Conservation (phyloP, 768 basidiomycete genomes). For the Floccularia luteovirens region DNA sequence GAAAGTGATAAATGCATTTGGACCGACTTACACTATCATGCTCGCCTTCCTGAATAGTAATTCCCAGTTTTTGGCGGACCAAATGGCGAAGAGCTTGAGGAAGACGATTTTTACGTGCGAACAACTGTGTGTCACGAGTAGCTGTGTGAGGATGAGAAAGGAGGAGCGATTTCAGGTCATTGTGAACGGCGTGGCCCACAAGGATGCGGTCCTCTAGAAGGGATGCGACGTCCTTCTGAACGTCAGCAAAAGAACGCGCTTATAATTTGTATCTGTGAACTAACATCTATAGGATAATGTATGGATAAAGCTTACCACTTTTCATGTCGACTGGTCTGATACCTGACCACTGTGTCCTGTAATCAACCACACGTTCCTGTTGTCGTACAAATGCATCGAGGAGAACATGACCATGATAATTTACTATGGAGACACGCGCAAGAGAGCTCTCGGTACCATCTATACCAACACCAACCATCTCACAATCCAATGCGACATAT, state of each 20-base stretch:
- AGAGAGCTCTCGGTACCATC: constrained; percentile 76
- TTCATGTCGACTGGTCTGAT: constrained; percentile 70
- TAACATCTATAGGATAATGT: background rate
- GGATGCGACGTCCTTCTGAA: constrained; percentile 73
- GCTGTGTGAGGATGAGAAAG: constrained; percentile 61
- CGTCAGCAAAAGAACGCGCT: constrained; percentile 75
- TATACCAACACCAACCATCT: constrained; percentile 96
- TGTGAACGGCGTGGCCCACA: constrained; percentile 86
- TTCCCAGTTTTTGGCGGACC: constrained; percentile 68
- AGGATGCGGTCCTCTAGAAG: constrained; percentile 73
- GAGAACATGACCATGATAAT: constrained; percentile 74
- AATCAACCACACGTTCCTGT: constrained; percentile 85
- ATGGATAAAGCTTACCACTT: constrained; percentile 34
- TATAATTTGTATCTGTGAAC: background rate
- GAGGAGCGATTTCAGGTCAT: constrained; percentile 81
- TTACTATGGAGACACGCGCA: constrained; percentile 86
- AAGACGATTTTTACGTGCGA: constrained; percentile 52
- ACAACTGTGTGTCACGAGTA: constrained; percentile 65
- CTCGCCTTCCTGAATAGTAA: constrained; percentile 82
- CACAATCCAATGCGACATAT: constrained; percentile 87
- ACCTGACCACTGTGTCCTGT: constrained; percentile 86
- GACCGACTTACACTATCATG: constrained; percentile 73
- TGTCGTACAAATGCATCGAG: constrained; percentile 85
- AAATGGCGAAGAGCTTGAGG: constrained; percentile 70
- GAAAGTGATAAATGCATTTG: constrained; percentile 1